phyloP scores from a whole-genome alignment of 768 basidiomycete genomes.

The Termitomyces sp. region DNA sequence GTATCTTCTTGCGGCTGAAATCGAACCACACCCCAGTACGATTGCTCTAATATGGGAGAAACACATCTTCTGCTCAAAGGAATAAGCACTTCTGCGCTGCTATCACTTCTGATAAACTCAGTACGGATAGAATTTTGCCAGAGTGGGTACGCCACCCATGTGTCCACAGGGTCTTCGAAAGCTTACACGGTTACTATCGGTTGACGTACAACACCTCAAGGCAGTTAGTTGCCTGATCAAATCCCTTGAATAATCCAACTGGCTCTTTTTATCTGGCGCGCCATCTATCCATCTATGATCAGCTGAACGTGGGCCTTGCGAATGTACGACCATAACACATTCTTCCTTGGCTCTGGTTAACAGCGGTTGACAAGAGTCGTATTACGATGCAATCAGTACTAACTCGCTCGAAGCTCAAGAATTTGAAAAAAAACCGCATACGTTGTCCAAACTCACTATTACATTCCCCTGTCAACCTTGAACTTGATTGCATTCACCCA shows the following conservation, averaged over 20 bases:
- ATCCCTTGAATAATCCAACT: neutral
- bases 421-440: neutral
- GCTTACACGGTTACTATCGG: neutral
- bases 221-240: neutral
- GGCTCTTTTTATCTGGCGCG: neutral
- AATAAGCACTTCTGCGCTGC: neutral
- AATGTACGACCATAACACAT: neutral
- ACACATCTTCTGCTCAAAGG: neutral
- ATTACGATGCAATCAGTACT: neutral
- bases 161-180: conserved; percentile 6
- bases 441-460: neutral
- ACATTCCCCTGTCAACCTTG: conserved; percentile 6
- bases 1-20: conserved; percentile 2
- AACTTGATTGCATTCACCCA: neutral
- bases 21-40: neutral
- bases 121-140: neutral
- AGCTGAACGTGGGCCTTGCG: neutral
- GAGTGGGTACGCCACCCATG: neutral
- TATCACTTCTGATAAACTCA: conserved; percentile 12
- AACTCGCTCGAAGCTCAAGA: neutral
- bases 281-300: neutral
- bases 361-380: neutral
- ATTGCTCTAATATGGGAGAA: neutral
- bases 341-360: too few species aligned
- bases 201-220: conserved; percentile 6